Percentiles rank a stretch among this genome's conserved stretches.
These are phyloP conservation scores for Xylaria sp. DNA, from an alignment of 495 filamentous ascomycete genomes.

Conservation along the genomic window DNA sequence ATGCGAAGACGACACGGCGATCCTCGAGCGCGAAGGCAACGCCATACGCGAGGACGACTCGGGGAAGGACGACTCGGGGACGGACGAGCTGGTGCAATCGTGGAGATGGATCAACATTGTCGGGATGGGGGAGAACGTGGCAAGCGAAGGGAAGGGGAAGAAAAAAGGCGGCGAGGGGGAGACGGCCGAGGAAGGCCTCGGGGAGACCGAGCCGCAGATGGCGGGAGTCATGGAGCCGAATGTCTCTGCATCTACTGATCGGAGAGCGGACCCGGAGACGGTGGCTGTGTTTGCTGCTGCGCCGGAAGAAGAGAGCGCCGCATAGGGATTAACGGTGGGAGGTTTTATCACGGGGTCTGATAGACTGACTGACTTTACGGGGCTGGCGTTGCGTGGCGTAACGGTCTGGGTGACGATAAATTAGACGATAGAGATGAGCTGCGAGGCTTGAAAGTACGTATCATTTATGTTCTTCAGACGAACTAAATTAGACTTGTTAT, in stretches of 20 bases:
- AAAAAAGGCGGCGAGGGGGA: constrained; percentile 34
- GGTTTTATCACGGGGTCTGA: not conserved
- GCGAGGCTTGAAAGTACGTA: constrained; percentile 1
- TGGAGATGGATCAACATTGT: constrained; percentile 54
- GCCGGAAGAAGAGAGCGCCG: not conserved
- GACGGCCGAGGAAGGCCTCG: constrained; percentile 32
- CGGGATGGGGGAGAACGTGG: constrained; percentile 44
- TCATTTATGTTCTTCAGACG: not conserved
- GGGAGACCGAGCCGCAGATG: constrained; percentile 48
- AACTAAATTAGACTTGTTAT: not conserved
- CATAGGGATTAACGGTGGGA: not conserved
- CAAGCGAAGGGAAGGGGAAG: constrained; percentile 8
- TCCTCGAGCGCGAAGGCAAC: constrained; percentile 44
- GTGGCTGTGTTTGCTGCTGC: not conserved
- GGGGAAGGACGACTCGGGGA: not conserved
- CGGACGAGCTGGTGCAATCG: constrained; percentile 32
- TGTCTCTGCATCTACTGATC: not conserved
- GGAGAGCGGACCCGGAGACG: not conserved
- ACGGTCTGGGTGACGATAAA: not conserved
- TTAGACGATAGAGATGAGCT: not conserved
- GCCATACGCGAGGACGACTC: constrained; percentile 7
- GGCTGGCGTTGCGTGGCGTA: constrained; percentile 6
- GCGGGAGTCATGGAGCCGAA: constrained; percentile 49
- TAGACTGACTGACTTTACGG: not conserved
- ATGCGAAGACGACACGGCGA: constrained; percentile 44